Conservation (phyloP, 73 alveolate species). For the Halteria grandinella region DNA sequence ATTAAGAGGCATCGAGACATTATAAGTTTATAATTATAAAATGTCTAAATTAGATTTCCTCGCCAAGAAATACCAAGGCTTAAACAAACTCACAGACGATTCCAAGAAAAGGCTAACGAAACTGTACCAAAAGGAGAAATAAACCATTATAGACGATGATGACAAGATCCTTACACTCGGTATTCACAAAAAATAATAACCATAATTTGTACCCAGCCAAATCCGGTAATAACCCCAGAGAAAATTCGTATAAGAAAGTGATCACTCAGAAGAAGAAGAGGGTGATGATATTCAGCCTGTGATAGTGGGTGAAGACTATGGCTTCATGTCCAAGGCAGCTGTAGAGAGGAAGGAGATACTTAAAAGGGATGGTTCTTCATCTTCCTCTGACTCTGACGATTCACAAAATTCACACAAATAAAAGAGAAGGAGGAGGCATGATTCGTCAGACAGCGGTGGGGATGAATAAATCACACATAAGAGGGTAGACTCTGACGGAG, state of each 20-base stretch:
- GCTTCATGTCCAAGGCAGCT: not conserved
- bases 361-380: not conserved
- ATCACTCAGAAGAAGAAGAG: not conserved
- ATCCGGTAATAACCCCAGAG: no score
- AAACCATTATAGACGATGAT: constrained; percentile 8
- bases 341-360: not conserved
- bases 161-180: no score
- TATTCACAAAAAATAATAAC: no score
- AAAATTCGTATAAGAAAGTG: not conserved
- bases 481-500: constrained; percentile 2
- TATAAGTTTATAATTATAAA: constrained; percentile 10
- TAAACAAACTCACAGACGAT: not conserved
- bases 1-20: no score
- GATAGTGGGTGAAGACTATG: constrained; percentile 1
- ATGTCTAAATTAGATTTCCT: not conserved
- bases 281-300: not conserved
- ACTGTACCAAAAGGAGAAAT: not conserved
- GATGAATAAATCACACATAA: not conserved
- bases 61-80: not conserved
- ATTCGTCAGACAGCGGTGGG: not conserved
- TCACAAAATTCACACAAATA: not conserved
- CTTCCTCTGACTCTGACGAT: not conserved
- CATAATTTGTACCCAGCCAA: no score
- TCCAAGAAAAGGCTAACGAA: not conserved
- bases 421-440: constrained; percentile 11